Percentiles rank a stretch among this genome's conserved stretches.
Conservation (phyloP, 495 filamentous ascomycete species). For the Collariella sp. region DNA sequence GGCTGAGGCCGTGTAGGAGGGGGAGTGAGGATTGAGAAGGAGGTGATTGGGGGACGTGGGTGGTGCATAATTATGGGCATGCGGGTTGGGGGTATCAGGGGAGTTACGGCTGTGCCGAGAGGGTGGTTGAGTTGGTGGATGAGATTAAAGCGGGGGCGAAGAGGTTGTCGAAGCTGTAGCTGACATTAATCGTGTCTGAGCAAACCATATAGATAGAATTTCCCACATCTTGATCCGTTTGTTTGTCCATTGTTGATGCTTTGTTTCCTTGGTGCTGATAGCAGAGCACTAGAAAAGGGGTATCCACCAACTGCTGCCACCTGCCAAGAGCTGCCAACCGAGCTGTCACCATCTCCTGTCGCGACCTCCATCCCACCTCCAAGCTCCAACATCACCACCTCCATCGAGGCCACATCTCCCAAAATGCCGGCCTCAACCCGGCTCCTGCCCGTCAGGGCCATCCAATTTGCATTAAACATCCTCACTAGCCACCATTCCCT, state of each 20-base stretch:
- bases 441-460: constrained; percentile 9
- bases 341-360: neutral
- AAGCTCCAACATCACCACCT: neutral
- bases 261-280: too few relatives aligned
- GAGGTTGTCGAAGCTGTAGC: constrained; percentile 12
- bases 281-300: too few relatives aligned
- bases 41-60: constrained; percentile 58
- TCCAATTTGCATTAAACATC: constrained; percentile 27
- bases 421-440: constrained; percentile 12
- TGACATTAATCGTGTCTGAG: too few relatives aligned
- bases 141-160: constrained; percentile 32
- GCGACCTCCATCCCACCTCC: constrained; percentile 10
- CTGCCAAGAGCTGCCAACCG: neutral
- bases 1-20: constrained; percentile 68
- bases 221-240: too few relatives aligned
- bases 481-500: constrained; percentile 35
- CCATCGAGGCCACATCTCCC: neutral
- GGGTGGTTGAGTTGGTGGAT: constrained; percentile 61
- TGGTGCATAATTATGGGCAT: constrained; percentile 96
- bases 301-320: neutral
- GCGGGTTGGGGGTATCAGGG: constrained; percentile 89
- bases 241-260: too few relatives aligned
- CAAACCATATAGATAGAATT: too few relatives aligned
- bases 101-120: constrained; percentile 72
- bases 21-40: constrained; percentile 76